Percentiles rank a stretch among this genome's conserved stretches.
Evolutionary conservation across 352 stramenopile genomes (phyloP).

Genomic region (Globisporangium iwayamae): DNA sequence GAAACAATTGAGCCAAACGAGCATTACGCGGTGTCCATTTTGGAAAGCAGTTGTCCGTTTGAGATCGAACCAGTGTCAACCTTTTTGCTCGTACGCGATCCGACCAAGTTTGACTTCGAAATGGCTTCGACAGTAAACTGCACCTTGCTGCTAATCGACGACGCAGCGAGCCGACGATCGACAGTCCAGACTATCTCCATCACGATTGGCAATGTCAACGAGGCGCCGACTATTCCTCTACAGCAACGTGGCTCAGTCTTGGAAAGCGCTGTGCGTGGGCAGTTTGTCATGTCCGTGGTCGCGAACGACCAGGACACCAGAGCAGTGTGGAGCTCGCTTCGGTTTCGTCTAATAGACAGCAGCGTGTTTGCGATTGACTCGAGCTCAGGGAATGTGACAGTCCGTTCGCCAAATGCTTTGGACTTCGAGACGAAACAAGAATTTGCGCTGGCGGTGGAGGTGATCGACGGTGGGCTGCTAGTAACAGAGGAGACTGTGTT

Average conservation of each 20-base stretch:
- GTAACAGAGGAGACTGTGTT: constrained; percentile 19
- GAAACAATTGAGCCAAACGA: constrained; percentile 12
- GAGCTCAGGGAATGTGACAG: constrained; percentile 12
- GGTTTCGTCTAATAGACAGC: constrained; percentile 7
- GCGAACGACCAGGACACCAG: constrained; percentile 8
- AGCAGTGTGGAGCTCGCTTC: neutral
- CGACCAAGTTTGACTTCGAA: constrained; percentile 17
- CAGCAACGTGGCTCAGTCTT: constrained; percentile 3
- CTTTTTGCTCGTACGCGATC: constrained; percentile 10
- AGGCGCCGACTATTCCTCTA: neutral
- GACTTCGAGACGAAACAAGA: constrained; percentile 28
- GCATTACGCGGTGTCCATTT: constrained; percentile 14
- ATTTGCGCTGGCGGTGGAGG: constrained; percentile 21
- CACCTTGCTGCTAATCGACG: constrained; percentile 10
- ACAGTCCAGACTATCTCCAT: constrained; percentile 6
- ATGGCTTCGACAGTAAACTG: neutral
- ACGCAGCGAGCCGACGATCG: neutral
- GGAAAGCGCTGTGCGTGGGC: constrained; percentile 5
- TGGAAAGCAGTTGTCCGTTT: constrained; percentile 23
- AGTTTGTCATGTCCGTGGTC: neutral
- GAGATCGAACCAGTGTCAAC: constrained; percentile 3
- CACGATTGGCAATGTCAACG: constrained; percentile 8
- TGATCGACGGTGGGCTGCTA: constrained; percentile 28
- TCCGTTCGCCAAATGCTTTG: constrained; percentile 15
- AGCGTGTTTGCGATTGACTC: constrained; percentile 13